These are phyloP conservation scores for Xerocomus spinulosus DNA, from an alignment of 768 basidiomycete species.

Conservation along the genomic window DNA sequence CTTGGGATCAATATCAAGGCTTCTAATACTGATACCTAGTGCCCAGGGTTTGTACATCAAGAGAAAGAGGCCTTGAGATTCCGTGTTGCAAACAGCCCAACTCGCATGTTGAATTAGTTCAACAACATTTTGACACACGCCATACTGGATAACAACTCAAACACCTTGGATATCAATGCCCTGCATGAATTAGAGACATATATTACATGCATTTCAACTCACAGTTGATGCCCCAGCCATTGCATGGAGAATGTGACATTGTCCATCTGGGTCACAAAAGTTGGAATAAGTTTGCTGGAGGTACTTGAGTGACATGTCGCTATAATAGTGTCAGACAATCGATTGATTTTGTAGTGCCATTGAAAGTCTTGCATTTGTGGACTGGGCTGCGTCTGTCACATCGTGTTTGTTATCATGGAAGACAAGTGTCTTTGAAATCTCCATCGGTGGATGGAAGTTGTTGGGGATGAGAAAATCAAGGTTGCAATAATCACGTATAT, in stretches of 20 bases:
- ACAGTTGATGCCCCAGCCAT: constrained; percentile 25
- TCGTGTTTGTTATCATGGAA: constrained; percentile 16
- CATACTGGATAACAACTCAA: not conserved
- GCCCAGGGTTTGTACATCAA: constrained; percentile 1
- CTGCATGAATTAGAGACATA: not conserved
- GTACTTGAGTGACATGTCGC: constrained; percentile 26
- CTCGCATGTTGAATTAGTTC: not conserved
- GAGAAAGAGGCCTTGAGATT: not conserved
- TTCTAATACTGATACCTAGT: not conserved
- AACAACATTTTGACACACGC: not conserved
- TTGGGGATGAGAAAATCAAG: not conserved
- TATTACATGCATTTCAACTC: not conserved
- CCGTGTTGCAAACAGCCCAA: not conserved
- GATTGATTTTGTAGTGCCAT: not conserved
- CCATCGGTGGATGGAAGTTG: not conserved
- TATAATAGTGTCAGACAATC: constrained; percentile 26
- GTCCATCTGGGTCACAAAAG: constrained; percentile 14
- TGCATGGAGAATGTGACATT: constrained; percentile 22
- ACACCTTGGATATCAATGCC: constrained; percentile 1
- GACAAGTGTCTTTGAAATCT: constrained; percentile 10
- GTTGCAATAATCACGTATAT: not conserved
- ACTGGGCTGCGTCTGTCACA: not conserved
- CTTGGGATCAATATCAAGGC: not conserved
- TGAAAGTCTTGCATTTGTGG: constrained; percentile 14
- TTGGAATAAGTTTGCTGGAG: constrained; percentile 17